A percentile compares a stretch with the other conserved stretches of the same genome.
These are phyloP conservation scores for Trichoderma pleuroti DNA, from an alignment of 2,329 filamentous ascomycete genomes.

Conservation along the genomic window DNA sequence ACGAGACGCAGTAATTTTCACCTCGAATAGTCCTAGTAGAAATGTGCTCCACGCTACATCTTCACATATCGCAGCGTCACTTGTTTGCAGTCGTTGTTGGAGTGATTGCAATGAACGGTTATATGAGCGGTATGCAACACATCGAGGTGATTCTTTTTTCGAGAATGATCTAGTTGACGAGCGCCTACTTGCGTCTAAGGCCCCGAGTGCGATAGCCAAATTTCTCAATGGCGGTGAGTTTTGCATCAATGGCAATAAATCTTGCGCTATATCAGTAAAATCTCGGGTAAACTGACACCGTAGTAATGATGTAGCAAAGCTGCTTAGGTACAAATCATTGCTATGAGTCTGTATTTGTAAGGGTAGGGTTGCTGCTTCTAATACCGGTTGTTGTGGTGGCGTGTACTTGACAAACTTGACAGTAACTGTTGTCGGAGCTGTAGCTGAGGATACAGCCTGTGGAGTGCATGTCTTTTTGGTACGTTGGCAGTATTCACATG, in stretches of 20 bases:
- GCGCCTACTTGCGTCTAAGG: conserved; percentile 26
- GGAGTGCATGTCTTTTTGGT: conserved; percentile 25
- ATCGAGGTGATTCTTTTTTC: background rate
- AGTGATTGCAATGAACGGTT: conserved; percentile 23
- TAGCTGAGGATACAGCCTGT: background rate
- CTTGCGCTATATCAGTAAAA: conserved; percentile 6
- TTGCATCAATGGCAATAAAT: conserved; percentile 24
- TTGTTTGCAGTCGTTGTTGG: conserved; percentile 7
- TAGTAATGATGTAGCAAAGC: conserved; percentile 23
- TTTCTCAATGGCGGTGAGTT: conserved; percentile 21
- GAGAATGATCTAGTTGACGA: background rate
- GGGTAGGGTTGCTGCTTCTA: background rate
- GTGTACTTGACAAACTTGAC: conserved; percentile 20
- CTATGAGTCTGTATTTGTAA: background rate
- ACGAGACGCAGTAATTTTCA: background rate
- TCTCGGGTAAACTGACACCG: conserved; percentile 23
- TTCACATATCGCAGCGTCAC: background rate
- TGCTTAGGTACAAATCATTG: conserved; percentile 14
- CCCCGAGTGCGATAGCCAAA: conserved; percentile 26
- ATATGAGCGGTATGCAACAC: conserved; percentile 23
- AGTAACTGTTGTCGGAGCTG: background rate
- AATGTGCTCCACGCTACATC: conserved; percentile 28
- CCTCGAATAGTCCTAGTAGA: conserved; percentile 29
- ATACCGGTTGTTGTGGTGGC: background rate
- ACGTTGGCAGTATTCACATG: conserved; percentile 29